Percentiles rank a stretch among this genome's conserved stretches.
Evolutionary conservation across 129 eudicot species (phyloP).

Genomic region (Mikania micrantha): DNA sequence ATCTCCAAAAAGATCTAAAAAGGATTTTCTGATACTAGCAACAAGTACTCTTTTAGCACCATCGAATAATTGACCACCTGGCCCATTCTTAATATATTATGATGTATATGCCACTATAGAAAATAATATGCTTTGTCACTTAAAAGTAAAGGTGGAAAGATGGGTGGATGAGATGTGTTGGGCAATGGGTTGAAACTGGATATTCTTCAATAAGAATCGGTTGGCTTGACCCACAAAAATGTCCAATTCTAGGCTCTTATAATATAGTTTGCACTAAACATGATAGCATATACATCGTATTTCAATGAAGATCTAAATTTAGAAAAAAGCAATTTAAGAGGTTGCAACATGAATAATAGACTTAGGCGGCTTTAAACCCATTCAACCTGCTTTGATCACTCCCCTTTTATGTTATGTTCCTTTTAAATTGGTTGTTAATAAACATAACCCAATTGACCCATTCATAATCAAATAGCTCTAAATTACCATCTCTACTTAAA

Average conservation of each 20-base stretch:
- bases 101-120: neutral
- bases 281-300: neutral
- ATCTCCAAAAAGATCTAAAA: neutral
- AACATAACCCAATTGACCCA: neutral
- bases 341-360: neutral
- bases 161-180: neutral
- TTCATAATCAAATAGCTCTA: neutral
- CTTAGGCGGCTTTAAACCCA: neutral
- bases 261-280: neutral
- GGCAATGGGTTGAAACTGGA: neutral
- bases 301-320: neutral
- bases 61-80: conserved; percentile 8
- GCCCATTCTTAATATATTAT: neutral
- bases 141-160: neutral
- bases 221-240: neutral
- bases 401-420: neutral
- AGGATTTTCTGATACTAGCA: neutral
- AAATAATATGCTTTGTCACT: neutral
- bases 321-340: neutral
- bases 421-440: neutral
- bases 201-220: neutral
- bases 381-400: neutral
- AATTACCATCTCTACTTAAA: neutral
- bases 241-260: neutral
- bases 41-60: neutral